phyloP scores from a whole-genome alignment of 2,329 filamentous ascomycete genomes.

The Curvularia eragrostidis region DNA sequence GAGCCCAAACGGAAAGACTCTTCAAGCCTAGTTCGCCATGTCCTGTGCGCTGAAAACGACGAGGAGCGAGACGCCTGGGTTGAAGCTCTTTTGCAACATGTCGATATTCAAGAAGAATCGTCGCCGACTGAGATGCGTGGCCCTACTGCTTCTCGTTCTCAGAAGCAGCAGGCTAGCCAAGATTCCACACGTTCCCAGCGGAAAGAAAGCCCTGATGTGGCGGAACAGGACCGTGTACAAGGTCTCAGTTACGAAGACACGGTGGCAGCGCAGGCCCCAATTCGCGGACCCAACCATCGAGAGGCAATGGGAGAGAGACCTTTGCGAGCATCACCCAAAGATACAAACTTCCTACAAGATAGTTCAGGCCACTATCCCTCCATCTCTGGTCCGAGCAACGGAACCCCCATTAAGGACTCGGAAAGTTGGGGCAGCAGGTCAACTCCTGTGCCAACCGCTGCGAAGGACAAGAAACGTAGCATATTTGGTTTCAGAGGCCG shows the following conservation, averaged over 20 bases:
- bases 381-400: constrained; percentile 87
- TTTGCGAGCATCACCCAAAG: constrained; percentile 41
- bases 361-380: constrained; percentile 46
- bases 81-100: constrained; percentile 84
- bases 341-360: constrained; percentile 45
- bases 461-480: constrained; percentile 82
- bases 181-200: constrained; percentile 37
- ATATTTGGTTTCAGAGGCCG: constrained; percentile 70
- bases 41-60: constrained; percentile 94
- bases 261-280: constrained; percentile 63
- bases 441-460: constrained; percentile 50
- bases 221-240: constrained; percentile 49
- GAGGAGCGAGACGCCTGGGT: constrained; percentile 94
- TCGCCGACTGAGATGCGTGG: constrained; percentile 55
- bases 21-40: constrained; percentile 84
- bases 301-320: constrained; percentile 30
- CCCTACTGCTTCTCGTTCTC: constrained; percentile 26
- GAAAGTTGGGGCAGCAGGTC: constrained; percentile 84
- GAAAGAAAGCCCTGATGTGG: constrained; percentile 50
- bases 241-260: constrained; percentile 64
- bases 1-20: constrained; percentile 98
- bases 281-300: constrained; percentile 54
- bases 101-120: constrained; percentile 69
- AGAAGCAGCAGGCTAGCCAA: constrained; percentile 52
- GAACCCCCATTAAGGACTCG: constrained; percentile 80